A percentile compares a stretch with the other conserved stretches of the same genome.
Evolutionary conservation across 1,139 yeast species (phyloP).

Genomic region (Trichomonascaceae sp.): DNA sequence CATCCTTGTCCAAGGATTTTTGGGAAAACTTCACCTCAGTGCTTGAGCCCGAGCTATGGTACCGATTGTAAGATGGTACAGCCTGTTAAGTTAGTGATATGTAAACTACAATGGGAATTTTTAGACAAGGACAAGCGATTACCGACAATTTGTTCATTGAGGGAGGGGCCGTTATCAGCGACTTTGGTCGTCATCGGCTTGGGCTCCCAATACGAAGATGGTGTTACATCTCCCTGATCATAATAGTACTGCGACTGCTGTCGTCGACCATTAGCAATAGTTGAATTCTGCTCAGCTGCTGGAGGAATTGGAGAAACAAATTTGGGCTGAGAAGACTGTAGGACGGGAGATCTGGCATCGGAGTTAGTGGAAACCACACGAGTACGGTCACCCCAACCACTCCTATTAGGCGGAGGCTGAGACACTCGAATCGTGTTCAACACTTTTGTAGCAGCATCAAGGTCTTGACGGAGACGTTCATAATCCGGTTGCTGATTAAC

Average conservation of each 20-base stretch:
- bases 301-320: neutral
- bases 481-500: constrained; percentile 5
- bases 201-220: neutral
- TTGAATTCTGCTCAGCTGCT: neutral
- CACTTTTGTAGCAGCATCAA: constrained; percentile 13
- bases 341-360: neutral
- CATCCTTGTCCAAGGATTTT: constrained; percentile 25
- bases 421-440: constrained; percentile 5
- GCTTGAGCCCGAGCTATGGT: neutral
- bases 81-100: neutral
- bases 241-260: neutral
- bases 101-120: neutral
- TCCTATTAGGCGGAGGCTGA: neutral
- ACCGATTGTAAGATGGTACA: neutral
- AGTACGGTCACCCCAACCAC: neutral
- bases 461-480: constrained; percentile 11
- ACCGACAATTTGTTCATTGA: neutral
- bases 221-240: neutral
- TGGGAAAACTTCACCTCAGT: constrained; percentile 21
- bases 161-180: neutral
- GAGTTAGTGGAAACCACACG: neutral
- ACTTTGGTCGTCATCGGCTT: neutral
- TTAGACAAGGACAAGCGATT: neutral
- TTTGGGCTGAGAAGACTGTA: neutral
- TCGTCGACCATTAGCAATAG: neutral